phyloP scores from a whole-genome alignment of 768 basidiomycete genomes.

The Podaxis sp. region DNA sequence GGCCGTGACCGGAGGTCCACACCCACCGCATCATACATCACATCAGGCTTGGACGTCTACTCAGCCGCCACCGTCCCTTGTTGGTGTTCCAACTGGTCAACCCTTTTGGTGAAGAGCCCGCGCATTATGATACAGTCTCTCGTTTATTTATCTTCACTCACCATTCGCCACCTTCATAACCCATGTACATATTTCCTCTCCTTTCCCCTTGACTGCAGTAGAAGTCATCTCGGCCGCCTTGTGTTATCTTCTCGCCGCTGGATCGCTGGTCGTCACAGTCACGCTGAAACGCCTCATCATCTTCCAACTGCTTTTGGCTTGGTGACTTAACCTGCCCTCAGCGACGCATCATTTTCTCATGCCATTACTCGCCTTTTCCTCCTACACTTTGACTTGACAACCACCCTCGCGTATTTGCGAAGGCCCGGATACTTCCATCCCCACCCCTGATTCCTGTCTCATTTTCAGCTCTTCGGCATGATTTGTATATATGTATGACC shows the following conservation, averaged over 20 bases:
- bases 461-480: background rate
- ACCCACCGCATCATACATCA: slow-evolving; percentile 2
- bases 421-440: background rate
- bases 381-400: background rate
- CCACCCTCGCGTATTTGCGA: background rate
- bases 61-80: slow-evolving; percentile 9
- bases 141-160: background rate
- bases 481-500: slow-evolving; percentile 12
- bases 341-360: slow-evolving; percentile 6
- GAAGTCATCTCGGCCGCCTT: background rate
- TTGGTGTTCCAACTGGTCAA: slow-evolving; percentile 10
- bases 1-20: background rate
- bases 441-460: background rate
- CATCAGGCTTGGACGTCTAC: slow-evolving; percentile 12
- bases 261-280: background rate
- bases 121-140: background rate
- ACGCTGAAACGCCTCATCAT: slow-evolving; percentile 1
- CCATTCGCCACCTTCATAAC: background rate
- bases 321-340: slow-evolving; percentile 1
- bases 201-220: background rate
- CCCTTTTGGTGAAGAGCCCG: slow-evolving; percentile 7
- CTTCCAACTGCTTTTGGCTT: slow-evolving; percentile 11
- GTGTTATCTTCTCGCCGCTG: background rate
- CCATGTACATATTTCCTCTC: background rate
- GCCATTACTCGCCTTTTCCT: slow-evolving; percentile 1